These are phyloP conservation scores for Mucor saturninus DNA, from an alignment of 371 early-diverging fungal species.

Conservation along the genomic window DNA sequence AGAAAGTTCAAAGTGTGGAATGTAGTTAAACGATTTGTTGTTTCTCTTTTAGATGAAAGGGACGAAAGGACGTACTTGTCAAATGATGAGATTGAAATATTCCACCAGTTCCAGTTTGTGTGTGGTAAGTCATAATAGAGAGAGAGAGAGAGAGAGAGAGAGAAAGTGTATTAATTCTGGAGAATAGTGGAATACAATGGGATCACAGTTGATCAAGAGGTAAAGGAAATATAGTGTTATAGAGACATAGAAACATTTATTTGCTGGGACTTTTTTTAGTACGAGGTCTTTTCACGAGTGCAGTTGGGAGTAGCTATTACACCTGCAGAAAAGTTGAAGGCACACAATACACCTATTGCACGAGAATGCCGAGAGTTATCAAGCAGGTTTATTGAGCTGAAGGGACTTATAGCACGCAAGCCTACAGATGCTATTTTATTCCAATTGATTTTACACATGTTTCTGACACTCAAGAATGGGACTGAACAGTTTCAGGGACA, in stretches of 20 bases:
- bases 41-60: not conserved
- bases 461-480: slow-evolving; percentile 4
- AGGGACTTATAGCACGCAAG: not conserved
- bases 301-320: slow-evolving; percentile 43
- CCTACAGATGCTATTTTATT: slow-evolving; percentile 2
- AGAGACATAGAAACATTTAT: not conserved
- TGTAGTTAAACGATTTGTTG: not conserved
- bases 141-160: not conserved
- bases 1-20: not conserved
- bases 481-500: not conserved
- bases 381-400: not conserved
- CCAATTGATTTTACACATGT: slow-evolving; percentile 15
- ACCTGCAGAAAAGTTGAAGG: slow-evolving; percentile 36
- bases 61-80: not conserved
- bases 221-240: slow-evolving; percentile 33
- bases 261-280: slow-evolving; percentile 30
- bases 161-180: not conserved
- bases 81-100: slow-evolving; percentile 18
- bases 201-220: slow-evolving; percentile 37
- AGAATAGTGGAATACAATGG: slow-evolving; percentile 35
- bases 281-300: slow-evolving; percentile 42
- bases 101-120: slow-evolving; percentile 29
- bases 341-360: slow-evolving; percentile 26
- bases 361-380: slow-evolving; percentile 3
- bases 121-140: slow-evolving; percentile 30